Conservation (phyloP, 352 stramenopile genomes). For the Phytophthora pisi region DNA sequence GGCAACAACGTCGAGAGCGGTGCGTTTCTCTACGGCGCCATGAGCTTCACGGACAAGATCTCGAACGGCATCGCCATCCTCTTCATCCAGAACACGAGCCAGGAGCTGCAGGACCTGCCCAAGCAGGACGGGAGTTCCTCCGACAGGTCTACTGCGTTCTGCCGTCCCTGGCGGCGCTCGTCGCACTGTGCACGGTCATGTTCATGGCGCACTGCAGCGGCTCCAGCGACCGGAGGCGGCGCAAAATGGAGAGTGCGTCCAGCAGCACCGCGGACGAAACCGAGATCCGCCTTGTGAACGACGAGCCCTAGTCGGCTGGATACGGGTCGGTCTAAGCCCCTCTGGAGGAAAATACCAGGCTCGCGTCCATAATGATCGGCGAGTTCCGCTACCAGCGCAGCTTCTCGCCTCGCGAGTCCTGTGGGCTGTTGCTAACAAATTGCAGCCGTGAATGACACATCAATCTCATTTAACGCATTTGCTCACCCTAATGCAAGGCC, state of each 20-base stretch:
- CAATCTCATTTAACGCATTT: neutral
- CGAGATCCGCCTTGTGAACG: conserved; percentile 28
- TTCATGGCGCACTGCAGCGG: conserved; percentile 78
- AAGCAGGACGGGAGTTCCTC: conserved; percentile 72
- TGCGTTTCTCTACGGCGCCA: conserved; percentile 86
- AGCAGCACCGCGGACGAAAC: conserved; percentile 39
- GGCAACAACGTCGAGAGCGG: conserved; percentile 84
- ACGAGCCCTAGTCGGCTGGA: conserved; percentile 12
- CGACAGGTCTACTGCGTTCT: conserved; percentile 78
- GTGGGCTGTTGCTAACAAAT: neutral
- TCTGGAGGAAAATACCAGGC: neutral
- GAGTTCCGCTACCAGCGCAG: conserved; percentile 20
- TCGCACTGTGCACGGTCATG: conserved; percentile 65
- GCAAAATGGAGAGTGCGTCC: conserved; percentile 25
- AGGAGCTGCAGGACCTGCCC: conserved; percentile 66
- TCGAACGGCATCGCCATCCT: conserved; percentile 84
- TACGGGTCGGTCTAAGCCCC: conserved; percentile 30
- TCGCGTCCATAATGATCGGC: conserved; percentile 9
- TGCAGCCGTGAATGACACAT: conserved; percentile 1
- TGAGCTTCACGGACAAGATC: conserved; percentile 91
- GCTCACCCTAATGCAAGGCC: too few species aligned
- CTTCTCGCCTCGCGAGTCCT: conserved; percentile 17
- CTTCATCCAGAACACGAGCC: conserved; percentile 81
- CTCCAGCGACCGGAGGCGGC: conserved; percentile 30
- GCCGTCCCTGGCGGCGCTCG: conserved; percentile 60